These are phyloP conservation scores for Lentinula novae-zelandiae DNA, from an alignment of 1,284 basidiomycete genomes.

Conservation along the genomic window DNA sequence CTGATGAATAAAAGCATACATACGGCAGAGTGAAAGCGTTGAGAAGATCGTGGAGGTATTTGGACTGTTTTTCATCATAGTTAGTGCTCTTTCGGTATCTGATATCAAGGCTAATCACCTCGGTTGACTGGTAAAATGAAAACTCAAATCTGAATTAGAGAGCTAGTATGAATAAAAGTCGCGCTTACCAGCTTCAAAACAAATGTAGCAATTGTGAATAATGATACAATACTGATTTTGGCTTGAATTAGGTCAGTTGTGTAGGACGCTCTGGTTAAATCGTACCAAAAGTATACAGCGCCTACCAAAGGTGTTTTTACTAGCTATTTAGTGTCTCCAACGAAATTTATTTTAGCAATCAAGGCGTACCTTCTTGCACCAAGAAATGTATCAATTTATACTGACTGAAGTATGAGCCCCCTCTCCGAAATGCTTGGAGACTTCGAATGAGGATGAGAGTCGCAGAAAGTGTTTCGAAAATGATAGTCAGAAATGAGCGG, in stretches of 20 bases:
- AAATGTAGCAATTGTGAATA: conserved; percentile 13
- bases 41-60: conserved; percentile 10
- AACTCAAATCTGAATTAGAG: background rate
- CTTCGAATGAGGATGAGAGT: conserved; percentile 8
- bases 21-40: conserved; percentile 13
- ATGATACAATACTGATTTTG: conserved; percentile 8
- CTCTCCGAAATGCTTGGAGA: conserved; percentile 1
- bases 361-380: conserved; percentile 10
- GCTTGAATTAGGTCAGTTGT: background rate
- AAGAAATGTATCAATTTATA: conserved; percentile 6
- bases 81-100: no score
- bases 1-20: background rate
- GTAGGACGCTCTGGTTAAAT: background rate
- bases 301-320: background rate
- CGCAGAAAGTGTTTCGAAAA: conserved; percentile 12
- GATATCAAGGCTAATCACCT: background rate
- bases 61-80: background rate
- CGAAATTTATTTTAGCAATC: background rate
- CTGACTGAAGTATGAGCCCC: background rate
- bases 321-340: no score
- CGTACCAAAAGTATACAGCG: conserved; percentile 12
- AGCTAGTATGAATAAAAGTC: background rate
- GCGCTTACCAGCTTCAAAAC: conserved; percentile 12
- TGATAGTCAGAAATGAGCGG: conserved; percentile 11
- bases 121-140: background rate